Conservation (phyloP, 108 stramenopile genomes). For the Aureococcus anophagefferens region DNA sequence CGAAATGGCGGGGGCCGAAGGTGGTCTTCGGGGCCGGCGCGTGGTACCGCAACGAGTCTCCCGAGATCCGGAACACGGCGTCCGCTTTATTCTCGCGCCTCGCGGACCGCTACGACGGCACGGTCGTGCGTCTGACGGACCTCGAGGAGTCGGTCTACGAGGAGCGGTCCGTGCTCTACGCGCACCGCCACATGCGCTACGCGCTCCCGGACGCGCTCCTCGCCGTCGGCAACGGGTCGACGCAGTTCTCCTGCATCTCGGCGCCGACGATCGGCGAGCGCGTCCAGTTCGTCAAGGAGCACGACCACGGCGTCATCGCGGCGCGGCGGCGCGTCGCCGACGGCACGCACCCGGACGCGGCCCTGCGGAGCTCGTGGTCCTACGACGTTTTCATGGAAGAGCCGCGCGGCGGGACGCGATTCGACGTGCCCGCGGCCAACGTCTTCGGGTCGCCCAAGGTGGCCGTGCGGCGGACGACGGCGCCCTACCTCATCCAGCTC, state of each 20-base stretch:
- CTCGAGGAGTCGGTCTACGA: neutral
- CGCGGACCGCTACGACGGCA: too few species aligned
- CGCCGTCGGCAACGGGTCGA: neutral
- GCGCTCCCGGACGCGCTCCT: neutral
- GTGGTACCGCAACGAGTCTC: neutral
- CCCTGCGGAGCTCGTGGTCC: too few species aligned
- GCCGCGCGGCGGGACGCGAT: too few species aligned
- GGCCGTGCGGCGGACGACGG: neutral
- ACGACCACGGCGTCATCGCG: too few species aligned
- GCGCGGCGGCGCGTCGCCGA: too few species aligned
- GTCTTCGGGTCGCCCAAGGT: too few species aligned
- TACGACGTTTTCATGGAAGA: too few species aligned
- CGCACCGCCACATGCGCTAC: neutral
- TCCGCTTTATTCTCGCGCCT: too few species aligned
- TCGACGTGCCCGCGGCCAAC: too few species aligned
- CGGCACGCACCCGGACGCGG: too few species aligned
- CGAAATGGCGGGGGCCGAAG: neutral
- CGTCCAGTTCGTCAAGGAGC: neutral
- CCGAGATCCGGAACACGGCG: neutral
- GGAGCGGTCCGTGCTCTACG: neutral
- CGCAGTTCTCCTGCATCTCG: neutral
- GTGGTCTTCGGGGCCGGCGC: neutral
- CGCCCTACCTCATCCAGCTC: neutral
- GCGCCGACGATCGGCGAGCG: neutral
- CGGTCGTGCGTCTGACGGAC: neutral